Conservation (phyloP, 225 moss, liverwort and hornwort species). For the Rhytidiadelphus loreus region DNA sequence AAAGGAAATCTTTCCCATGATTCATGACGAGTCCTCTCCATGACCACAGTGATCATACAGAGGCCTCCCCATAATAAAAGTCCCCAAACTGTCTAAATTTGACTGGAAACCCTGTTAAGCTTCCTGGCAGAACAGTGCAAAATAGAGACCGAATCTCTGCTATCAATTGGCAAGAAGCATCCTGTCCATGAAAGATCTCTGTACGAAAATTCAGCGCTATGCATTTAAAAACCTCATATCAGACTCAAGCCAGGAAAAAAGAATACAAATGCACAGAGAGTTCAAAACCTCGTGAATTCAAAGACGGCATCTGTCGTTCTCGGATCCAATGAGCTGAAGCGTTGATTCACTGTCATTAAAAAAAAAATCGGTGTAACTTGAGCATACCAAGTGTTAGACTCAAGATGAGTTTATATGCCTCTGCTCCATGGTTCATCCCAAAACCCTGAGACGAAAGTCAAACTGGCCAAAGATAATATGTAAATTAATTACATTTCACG, state of each 20-base stretch:
- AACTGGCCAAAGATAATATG: background rate
- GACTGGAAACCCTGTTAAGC: background rate
- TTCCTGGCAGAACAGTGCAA: background rate
- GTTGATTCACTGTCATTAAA: conserved; percentile 31
- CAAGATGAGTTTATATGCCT: background rate
- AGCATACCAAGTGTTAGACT: background rate
- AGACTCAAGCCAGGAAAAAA: background rate
- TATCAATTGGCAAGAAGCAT: background rate
- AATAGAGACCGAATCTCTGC: background rate
- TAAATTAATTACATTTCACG: background rate
- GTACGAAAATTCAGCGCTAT: background rate
- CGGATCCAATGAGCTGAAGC: conserved; percentile 41
- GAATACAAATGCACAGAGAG: background rate
- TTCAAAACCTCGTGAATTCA: conserved; percentile 38
- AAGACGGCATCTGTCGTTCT: conserved; percentile 35
- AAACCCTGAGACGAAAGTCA: background rate
- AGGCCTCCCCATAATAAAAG: background rate
- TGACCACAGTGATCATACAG: background rate
- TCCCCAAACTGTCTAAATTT: background rate
- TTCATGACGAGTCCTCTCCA: background rate
- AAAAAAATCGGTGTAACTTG: background rate
- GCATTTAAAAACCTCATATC: background rate
- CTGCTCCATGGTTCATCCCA: background rate
- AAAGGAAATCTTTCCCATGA: background rate
- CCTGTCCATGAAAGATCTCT: background rate